Base-by-base conservation (phyloP, 2,329 filamentous ascomycete genomes). In the Colletotrichum sp. region DNA sequence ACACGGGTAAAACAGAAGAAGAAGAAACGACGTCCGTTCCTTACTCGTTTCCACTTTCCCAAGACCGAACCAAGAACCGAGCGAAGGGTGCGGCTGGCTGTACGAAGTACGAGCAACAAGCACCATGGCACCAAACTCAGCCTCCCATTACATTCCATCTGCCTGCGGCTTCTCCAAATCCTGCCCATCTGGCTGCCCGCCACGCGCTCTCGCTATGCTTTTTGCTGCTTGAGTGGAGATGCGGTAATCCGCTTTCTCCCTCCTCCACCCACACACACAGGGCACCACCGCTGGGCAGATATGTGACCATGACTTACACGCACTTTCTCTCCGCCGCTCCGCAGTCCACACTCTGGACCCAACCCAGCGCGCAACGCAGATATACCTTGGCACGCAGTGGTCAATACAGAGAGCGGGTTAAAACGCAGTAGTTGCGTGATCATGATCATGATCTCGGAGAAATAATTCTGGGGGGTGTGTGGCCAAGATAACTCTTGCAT, bases 21-120 rank as follows among this genome's bases (percentile, higher is more conserved):
- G 64, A 75, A 74, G 73, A 75, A 75, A 75, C 70, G 21, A 75
- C 70, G 73, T 75, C 73, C 73, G 73, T 75, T 75, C 70, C 62
- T 73, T 64, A 28, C 32, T 72, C 43, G 70, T 75, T 75, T 73
- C 73, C 73, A 64, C 56, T 48, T 65, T n/a, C 66, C 66, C 56
- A 52, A 70, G 67, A 61, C 67, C 55, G 32, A 67, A 34, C 66
- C 65, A 52, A 67, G 65, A 48, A 48, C 38, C 65, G 65, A 67
- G 30, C 16, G 60, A 36, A 38, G 30, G 32, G 30, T 15, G 60
- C 28, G 24, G 13, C 32, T 36, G 30, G n/a, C 38, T 48, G 13
- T 24, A 36, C 66, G 32, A 52, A 56, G 65, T 38, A 36, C 61
- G n/a, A 38, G 34, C 61, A 28, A 38, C 58, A 1, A 1, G 5